Percentiles rank a stretch among this genome's conserved stretches.
These are phyloP conservation scores for Carex sylvatica DNA, from an alignment of 202 grass and related monocot species.

Conservation along the genomic window DNA sequence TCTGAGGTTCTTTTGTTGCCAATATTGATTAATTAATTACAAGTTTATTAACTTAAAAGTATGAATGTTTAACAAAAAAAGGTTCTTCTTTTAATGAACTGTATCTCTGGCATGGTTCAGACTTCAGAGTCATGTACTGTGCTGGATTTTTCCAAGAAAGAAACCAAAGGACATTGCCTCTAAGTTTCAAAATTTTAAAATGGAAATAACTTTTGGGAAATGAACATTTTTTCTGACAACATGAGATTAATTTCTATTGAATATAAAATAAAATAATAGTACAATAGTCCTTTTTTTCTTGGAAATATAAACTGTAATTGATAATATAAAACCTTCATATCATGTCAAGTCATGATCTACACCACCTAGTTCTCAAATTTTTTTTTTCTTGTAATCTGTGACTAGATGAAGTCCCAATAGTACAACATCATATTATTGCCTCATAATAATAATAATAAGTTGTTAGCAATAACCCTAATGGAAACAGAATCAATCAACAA, in stretches of 20 bases:
- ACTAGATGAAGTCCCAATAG: background rate
- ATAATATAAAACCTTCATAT: background rate
- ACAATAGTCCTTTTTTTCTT: background rate
- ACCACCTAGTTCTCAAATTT: background rate
- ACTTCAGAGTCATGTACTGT: background rate
- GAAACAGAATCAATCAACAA: background rate
- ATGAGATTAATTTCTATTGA: background rate
- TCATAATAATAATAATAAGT: background rate
- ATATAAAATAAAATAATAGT: background rate
- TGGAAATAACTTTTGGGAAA: background rate
- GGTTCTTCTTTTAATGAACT: slow-evolving; percentile 28
- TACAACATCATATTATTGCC: background rate
- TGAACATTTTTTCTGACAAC: background rate
- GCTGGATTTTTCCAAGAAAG: slow-evolving; percentile 5
- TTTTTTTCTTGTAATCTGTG: background rate
- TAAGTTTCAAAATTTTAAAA: background rate
- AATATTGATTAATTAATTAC: background rate
- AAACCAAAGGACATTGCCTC: slow-evolving; percentile 26
- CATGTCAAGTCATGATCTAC: background rate
- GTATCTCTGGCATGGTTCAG: background rate
- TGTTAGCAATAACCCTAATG: background rate
- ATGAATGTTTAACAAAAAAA: slow-evolving; percentile 10
- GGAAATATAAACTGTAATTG: background rate
- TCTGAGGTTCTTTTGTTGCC: background rate
- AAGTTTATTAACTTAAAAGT: background rate